Percentiles rank a stretch among this genome's conserved stretches.
Conservation (phyloP, 2,329 filamentous ascomycete genomes). For the Colletotrichum phormii region DNA sequence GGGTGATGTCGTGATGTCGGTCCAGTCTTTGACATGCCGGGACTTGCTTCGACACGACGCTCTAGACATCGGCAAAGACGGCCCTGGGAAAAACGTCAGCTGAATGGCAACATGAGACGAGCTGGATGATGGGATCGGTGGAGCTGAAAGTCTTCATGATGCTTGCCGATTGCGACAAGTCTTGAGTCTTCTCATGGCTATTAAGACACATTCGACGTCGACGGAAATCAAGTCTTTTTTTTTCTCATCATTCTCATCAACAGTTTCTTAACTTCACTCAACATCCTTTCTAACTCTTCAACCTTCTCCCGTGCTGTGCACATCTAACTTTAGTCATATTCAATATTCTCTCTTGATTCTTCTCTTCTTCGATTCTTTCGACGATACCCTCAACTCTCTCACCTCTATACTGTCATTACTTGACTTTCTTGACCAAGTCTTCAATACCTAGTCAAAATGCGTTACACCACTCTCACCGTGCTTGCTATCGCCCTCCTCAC, state of each 20-base stretch:
- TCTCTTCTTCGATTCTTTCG: slow-evolving; percentile 13
- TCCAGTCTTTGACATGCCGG: neutral
- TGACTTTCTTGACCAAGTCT: neutral
- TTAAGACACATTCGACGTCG: too few relatives aligned
- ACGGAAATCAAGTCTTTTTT: too few relatives aligned
- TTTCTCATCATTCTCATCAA: slow-evolving; percentile 1
- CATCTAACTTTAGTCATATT: slow-evolving; percentile 2
- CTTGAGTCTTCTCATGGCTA: too few relatives aligned
- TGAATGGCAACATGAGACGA: neutral
- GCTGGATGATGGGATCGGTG: slow-evolving; percentile 1
- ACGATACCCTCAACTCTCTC: neutral
- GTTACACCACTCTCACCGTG: slow-evolving; percentile 9
- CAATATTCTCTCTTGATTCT: neutral
- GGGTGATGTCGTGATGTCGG: slow-evolving; percentile 9
- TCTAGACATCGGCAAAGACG: too few relatives aligned
- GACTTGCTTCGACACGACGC: too few relatives aligned
- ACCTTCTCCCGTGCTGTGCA: slow-evolving; percentile 13
- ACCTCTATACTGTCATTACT: too few relatives aligned
- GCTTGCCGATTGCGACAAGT: too few relatives aligned
- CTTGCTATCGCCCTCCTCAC: slow-evolving; percentile 17
- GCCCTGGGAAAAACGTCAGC: slow-evolving; percentile 7
- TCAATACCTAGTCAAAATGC: slow-evolving; percentile 16
- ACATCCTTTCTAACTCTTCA: slow-evolving; percentile 2
- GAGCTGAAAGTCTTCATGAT: neutral
- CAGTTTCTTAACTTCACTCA: slow-evolving; percentile 9